Evolutionary conservation across 306 rosid species (phyloP).

Genomic region (Trifolium repens): DNA sequence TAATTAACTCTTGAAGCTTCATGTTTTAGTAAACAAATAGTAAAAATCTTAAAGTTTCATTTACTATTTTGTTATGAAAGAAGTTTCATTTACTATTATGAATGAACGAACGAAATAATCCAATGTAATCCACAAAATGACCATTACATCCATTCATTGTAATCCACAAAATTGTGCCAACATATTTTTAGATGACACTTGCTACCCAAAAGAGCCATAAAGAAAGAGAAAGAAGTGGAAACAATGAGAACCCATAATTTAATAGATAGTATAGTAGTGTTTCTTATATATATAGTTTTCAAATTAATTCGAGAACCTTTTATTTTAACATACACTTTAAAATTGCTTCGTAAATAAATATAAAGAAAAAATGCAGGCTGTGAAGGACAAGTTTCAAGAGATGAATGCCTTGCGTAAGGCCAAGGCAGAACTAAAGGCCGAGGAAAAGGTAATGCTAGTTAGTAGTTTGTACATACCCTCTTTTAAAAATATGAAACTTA

Average conservation of each 20-base stretch:
- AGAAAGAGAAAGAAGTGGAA: slow-evolving; percentile 33
- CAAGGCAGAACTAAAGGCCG: slow-evolving; percentile 71
- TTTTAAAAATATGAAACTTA: neutral
- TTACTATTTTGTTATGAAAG: neutral
- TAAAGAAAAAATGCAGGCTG: slow-evolving; percentile 64
- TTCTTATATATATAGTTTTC: slow-evolving; percentile 10
- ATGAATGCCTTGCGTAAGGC: slow-evolving; percentile 60
- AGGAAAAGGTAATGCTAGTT: slow-evolving; percentile 56
- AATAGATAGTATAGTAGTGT: neutral
- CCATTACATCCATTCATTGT: neutral
- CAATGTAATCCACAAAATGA: neutral
- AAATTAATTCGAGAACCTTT: neutral
- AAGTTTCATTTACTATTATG: slow-evolving; percentile 2
- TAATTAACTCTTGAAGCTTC: neutral
- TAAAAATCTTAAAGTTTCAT: neutral
- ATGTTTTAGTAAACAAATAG: too few relatives aligned
- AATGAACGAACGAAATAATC: neutral
- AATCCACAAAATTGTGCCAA: slow-evolving; percentile 27
- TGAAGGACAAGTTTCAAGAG: slow-evolving; percentile 65
- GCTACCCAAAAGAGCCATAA: slow-evolving; percentile 27
- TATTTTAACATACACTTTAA: neutral
- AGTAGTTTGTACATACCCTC: too few relatives aligned
- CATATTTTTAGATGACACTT: slow-evolving; percentile 11
- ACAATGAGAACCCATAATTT: slow-evolving; percentile 14
- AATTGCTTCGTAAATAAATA: neutral